Evolutionary conservation across 2,329 filamentous ascomycete genomes (phyloP).

Genomic region (Nothophaeocryptopus gaeumannii): DNA sequence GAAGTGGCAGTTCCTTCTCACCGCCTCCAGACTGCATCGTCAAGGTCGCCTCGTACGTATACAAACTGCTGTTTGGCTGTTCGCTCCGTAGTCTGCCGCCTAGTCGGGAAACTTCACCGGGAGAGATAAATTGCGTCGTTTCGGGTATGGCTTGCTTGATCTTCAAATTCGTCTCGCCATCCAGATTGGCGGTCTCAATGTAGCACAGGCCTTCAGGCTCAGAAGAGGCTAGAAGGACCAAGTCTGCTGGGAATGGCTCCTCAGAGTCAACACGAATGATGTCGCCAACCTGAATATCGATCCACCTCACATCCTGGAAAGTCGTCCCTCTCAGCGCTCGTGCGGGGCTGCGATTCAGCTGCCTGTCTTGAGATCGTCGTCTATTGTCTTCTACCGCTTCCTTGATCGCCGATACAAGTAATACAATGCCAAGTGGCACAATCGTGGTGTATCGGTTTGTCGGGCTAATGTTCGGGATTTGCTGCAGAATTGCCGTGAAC

Average conservation of each 20-base stretch:
- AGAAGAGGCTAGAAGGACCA: slow-evolving; percentile 88
- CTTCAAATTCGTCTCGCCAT: slow-evolving; percentile 97
- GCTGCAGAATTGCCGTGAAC: slow-evolving; percentile 90
- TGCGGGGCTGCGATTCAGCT: slow-evolving; percentile 83
- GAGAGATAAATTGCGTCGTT: slow-evolving; percentile 81
- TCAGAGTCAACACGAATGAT: slow-evolving; percentile 92
- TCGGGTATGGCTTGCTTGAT: slow-evolving; percentile 97
- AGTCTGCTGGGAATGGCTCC: slow-evolving; percentile 88
- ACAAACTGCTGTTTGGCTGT: slow-evolving; percentile 96
- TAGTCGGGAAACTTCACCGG: slow-evolving; percentile 78
- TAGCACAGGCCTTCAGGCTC: slow-evolving; percentile 98
- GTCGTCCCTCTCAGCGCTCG: slow-evolving; percentile 76
- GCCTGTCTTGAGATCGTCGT: slow-evolving; percentile 78
- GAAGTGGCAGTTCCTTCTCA: slow-evolving; percentile 86
- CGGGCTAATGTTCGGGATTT: slow-evolving; percentile 90
- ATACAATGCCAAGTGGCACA: slow-evolving; percentile 82
- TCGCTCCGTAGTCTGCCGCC: slow-evolving; percentile 87
- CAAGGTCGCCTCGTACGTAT: slow-evolving; percentile 95
- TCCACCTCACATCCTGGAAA: slow-evolving; percentile 88
- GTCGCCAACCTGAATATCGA: slow-evolving; percentile 89
- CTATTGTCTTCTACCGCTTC: slow-evolving; percentile 92
- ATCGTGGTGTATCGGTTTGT: slow-evolving; percentile 97
- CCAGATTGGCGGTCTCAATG: slow-evolving; percentile 96
- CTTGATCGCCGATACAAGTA: slow-evolving; percentile 92
- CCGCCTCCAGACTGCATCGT: slow-evolving; percentile 87